Evolutionary conservation across 2,329 filamentous ascomycete genomes (phyloP).

Genomic region (Verticillium zaregamsianum): DNA sequence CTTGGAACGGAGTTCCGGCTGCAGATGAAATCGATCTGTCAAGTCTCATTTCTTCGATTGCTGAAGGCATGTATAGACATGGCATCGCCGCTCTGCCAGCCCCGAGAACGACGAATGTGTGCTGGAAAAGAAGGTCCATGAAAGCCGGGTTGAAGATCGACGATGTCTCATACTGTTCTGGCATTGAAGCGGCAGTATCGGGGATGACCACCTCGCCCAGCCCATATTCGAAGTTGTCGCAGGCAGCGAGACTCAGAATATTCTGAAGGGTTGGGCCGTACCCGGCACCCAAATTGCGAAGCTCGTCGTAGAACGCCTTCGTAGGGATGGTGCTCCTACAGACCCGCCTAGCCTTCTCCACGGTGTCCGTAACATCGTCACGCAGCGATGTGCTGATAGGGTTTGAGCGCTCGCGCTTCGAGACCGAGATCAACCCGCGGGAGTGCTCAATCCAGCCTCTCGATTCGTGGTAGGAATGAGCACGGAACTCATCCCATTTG

Average conservation of each 20-base stretch:
- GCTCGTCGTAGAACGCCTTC: constrained; percentile 8
- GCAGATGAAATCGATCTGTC: constrained; percentile 16
- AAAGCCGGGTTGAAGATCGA: constrained; percentile 42
- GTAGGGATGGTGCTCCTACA: background rate
- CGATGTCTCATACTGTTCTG: constrained; percentile 34
- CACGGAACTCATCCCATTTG: constrained; percentile 15
- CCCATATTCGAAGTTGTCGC: constrained; percentile 10
- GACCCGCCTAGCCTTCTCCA: background rate
- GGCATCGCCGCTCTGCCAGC: constrained; percentile 24
- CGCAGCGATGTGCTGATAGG: background rate
- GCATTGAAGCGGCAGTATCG: constrained; percentile 41
- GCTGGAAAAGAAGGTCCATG: constrained; percentile 40
- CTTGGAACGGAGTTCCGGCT: constrained; percentile 22
- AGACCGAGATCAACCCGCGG: constrained; percentile 9
- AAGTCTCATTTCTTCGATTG: constrained; percentile 26
- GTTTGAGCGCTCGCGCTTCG: background rate
- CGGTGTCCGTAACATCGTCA: constrained; percentile 8
- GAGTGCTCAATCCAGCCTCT: constrained; percentile 15
- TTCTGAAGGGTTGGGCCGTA: constrained; percentile 33
- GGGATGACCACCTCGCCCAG: constrained; percentile 31
- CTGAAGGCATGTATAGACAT: constrained; percentile 31
- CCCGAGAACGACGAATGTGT: constrained; percentile 32
- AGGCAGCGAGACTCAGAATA: constrained; percentile 38
- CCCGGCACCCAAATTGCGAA: constrained; percentile 8
- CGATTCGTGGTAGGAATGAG: background rate